Evolutionary conservation across 495 filamentous ascomycete genomes (phyloP), one percentile per base, ranked within the genome.

Genomic region (Lindgomyces ingoldianus): DNA sequence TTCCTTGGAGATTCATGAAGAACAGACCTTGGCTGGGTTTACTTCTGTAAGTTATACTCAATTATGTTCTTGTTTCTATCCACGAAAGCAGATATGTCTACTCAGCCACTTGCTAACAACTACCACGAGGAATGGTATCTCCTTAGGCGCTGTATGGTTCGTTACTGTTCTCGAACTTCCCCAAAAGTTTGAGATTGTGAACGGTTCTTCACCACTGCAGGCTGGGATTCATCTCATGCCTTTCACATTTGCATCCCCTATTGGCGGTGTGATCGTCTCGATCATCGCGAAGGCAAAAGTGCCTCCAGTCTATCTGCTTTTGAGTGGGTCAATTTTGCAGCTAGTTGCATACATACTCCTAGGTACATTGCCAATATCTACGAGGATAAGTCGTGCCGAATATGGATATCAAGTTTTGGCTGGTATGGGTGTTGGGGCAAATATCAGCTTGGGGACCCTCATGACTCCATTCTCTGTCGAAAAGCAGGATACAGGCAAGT

Each of bases 391-490:
- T 1, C 29, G 42, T 18, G 30, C 24, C 6, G 29, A 21, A 3
- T 49, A 60, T 22, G 42, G 25, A n/a, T 60, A 50, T 49, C 18
- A 60, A 39, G 46, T 24, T 14, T 12, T 60, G 18, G 46, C 42
- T 4, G 57, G 57, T 3, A 18, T 60, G 24, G 57, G 57, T 2
- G 16, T 18, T 2, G 24, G 24, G 1, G 9, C 26, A 11, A 50
- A 25, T 18, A 22, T 49, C 1, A 11, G 22, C n/a, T 10, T 14
- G 3, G 16, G 21, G 2, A 48, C 46, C 1, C 12, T 60, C 2
- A 39, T 60, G 57, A 24, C 30, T 18, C 42, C 41, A 1, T 50
- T 60, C n/a, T 29, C 26, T 14, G 57, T 50, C 14, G 57, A 60
- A 33, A 49, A 60, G 29, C 2, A 41, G 2, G 57, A 60, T 25